Evolutionary conservation across 176 grass and related monocot genomes (phyloP).

Genomic region (Musa schizocarpa): DNA sequence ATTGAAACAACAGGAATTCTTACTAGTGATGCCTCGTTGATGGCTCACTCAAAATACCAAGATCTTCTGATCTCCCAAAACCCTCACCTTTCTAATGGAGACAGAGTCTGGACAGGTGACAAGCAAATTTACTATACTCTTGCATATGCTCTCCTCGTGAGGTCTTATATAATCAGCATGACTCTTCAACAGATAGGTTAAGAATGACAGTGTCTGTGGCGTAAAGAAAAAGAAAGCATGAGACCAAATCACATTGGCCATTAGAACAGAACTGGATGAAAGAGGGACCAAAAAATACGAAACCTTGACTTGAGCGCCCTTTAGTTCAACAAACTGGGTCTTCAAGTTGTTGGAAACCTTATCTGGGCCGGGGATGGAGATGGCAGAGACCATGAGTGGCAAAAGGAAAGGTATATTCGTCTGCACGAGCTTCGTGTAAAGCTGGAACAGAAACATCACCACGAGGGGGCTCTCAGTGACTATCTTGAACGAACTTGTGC

Average conservation of each 20-base stretch:
- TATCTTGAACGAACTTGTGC: conserved; percentile 91
- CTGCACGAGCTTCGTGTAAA: conserved; percentile 95
- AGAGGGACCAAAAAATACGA: not conserved
- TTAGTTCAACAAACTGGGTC: conserved; percentile 77
- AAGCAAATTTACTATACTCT: conserved; percentile 97
- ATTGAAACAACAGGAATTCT: conserved; percentile 2
- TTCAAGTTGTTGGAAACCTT: conserved; percentile 70
- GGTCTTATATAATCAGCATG: conserved; percentile 86
- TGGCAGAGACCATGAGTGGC: conserved; percentile 85
- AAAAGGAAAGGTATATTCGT: conserved; percentile 80
- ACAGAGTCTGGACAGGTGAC: conserved; percentile 97
- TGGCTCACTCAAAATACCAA: not conserved
- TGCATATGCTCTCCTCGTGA: conserved; percentile 99
- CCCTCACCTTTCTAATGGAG: conserved; percentile 82
- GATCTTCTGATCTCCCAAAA: not conserved
- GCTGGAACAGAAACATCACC: conserved; percentile 98
- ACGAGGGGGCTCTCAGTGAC: conserved; percentile 94
- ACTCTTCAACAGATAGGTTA: conserved; percentile 92
- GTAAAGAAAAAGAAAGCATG: conserved; percentile 24
- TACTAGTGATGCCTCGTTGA: not conserved
- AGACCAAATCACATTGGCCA: conserved; percentile 2
- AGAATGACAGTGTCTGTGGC: conserved; percentile 80
- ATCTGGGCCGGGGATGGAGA: conserved; percentile 73
- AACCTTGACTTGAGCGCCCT: conserved; percentile 98
- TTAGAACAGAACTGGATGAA: not conserved